Conservation (phyloP, 2,329 filamentous ascomycete species). For the Verticillium albo-atrum region DNA sequence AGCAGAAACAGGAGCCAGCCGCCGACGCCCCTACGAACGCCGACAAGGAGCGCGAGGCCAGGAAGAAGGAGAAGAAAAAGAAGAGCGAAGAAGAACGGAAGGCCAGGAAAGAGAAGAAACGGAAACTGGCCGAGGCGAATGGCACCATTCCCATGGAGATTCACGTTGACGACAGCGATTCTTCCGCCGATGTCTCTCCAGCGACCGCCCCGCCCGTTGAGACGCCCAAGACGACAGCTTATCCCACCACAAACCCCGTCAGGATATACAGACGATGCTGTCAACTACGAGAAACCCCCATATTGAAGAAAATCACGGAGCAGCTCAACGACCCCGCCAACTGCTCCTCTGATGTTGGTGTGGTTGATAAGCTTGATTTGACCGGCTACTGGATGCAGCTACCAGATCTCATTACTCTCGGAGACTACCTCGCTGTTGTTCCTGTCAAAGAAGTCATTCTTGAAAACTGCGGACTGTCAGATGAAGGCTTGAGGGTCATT, state of each 20-base stretch:
- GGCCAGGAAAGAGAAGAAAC: conserved; percentile 84
- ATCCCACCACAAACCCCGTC: conserved; percentile 82
- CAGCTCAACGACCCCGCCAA: conserved; percentile 74
- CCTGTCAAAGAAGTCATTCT: conserved; percentile 82
- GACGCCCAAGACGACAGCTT: conserved; percentile 48
- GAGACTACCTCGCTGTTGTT: conserved; percentile 91
- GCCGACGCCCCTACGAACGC: conserved; percentile 4
- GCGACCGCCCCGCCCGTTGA: conserved; percentile 37
- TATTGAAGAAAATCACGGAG: conserved; percentile 86
- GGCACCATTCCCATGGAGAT: conserved; percentile 83
- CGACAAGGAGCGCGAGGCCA: conserved; percentile 42
- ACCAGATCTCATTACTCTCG: conserved; percentile 78
- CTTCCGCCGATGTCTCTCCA: conserved; percentile 30
- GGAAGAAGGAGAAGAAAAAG: conserved; percentile 96
- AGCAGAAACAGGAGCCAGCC: conserved; percentile 12
- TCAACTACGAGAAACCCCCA: conserved; percentile 86
- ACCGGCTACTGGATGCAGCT: conserved; percentile 80
- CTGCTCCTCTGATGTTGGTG: conserved; percentile 61
- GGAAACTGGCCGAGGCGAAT: conserved; percentile 80
- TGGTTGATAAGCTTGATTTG: conserved; percentile 77
- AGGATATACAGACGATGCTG: conserved; percentile 93
- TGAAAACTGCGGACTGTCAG: conserved; percentile 81
- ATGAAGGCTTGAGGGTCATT: conserved; percentile 82
- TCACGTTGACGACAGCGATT: conserved; percentile 64
- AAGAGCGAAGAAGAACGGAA: conserved; percentile 89